Base-by-base conservation (phyloP, 1,284 basidiomycete genomes). In the Stygiomarasmius scandens region DNA sequence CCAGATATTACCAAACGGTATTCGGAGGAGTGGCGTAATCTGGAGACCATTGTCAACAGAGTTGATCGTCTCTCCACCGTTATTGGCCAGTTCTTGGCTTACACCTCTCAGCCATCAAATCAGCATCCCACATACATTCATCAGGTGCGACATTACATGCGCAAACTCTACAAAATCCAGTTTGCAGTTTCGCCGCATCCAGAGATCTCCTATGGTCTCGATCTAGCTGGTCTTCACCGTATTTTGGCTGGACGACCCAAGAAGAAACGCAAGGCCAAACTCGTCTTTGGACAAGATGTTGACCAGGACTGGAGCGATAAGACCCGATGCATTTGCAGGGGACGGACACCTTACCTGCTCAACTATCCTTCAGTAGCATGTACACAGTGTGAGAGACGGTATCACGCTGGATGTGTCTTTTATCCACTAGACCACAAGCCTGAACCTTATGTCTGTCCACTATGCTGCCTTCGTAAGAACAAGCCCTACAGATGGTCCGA, bases 141-240 rank as follows among this genome's bases (percentile, higher is more conserved):
- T 11, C 90, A 91, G 69, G 89, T 92, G 11, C 83, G 91, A 24
- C 91, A 93, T 69, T 92, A 87, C 68, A 91, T 93, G 89, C 86
- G 90, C 63, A 93, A 92, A 72, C 72, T 93, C 27, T 93, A 87
- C 75, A 87, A 85, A 71, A 87, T 93, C 52, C 89, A 92, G 68
- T 92, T 93, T 67, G 85, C 87, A 6, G 87, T 92, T 12, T 88
- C 88, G 0, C 87, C 90, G 1, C 86, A 82, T 59, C 85, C 85
- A 0, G 89, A 92, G 52, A 80, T 90, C 1, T 92, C 89, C 1
- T 92, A 86, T 63, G 90, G 90, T 10, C 75, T 92, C 22, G 90
- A 92, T 66, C 80, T 92, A 14, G 89, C 90, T 44, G 86, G 89
- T 12, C 70, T 92, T 49, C 90, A 92, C 71, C 86, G 90, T 12